Conservation (phyloP, 106 monocot species). For the Ottelia alismoides region DNA sequence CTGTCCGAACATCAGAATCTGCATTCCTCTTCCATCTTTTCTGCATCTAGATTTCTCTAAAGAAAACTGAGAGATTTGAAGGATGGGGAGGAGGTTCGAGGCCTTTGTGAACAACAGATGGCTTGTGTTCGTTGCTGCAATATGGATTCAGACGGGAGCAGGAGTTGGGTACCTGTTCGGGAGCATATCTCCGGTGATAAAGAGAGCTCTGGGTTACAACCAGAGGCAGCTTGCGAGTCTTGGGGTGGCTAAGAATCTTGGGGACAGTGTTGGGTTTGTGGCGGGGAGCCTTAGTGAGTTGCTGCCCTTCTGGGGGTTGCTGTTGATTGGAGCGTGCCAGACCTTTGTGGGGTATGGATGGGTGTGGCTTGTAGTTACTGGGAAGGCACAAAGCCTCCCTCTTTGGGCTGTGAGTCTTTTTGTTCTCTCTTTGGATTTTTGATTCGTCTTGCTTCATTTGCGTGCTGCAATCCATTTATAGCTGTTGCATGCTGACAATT, state of each 20-base stretch:
- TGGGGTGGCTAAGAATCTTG: conserved; percentile 56
- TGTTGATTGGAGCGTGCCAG: conserved; percentile 41
- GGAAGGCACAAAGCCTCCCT: conserved; percentile 16
- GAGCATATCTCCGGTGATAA: conserved; percentile 54
- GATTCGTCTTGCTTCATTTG: neutral
- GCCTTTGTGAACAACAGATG: conserved; percentile 44
- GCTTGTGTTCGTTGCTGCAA: conserved; percentile 55
- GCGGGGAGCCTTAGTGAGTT: conserved; percentile 38
- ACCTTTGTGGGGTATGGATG: conserved; percentile 57
- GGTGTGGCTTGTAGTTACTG: conserved; percentile 43
- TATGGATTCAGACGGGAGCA: conserved; percentile 44
- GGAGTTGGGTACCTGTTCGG: conserved; percentile 59
- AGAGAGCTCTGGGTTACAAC: conserved; percentile 45
- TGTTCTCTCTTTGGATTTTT: neutral
- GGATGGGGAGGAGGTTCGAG: neutral
- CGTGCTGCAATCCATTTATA: no score
- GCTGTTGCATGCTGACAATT: no score
- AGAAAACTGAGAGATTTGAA: neutral
- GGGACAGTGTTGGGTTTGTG: conserved; percentile 42
- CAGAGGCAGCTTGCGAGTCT: conserved; percentile 50
- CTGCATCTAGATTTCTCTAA: no score
- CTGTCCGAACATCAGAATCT: no score
- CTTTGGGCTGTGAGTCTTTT: conserved; percentile 44
- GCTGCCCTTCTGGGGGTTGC: conserved; percentile 39
- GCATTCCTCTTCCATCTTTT: no score